A percentile compares a stretch with the other conserved stretches of the same genome.
Conservation (phyloP, 768 basidiomycete species). For the Termitomyces titanicus region DNA sequence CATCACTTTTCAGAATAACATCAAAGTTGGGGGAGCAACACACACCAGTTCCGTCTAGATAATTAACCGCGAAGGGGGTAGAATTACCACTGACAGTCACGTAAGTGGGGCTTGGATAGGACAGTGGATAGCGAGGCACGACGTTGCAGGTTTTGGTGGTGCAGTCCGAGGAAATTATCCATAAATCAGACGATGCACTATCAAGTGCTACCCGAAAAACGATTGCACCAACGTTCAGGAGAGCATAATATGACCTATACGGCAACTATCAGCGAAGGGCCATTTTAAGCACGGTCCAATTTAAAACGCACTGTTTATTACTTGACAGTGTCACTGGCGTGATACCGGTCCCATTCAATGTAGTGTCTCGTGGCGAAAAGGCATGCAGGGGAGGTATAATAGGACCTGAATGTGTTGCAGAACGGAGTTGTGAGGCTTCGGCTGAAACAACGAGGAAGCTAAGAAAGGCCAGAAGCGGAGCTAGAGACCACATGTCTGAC, state of each 20-base stretch:
- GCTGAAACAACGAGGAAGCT: slow-evolving; percentile 12
- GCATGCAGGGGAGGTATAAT: slow-evolving; percentile 27
- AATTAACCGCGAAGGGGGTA: slow-evolving; percentile 56
- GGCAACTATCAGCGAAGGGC: slow-evolving; percentile 5
- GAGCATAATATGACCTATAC: slow-evolving; percentile 62
- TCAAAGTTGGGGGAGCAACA: neutral
- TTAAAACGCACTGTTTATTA: slow-evolving; percentile 44
- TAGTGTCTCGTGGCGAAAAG: slow-evolving; percentile 13
- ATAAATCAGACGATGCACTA: slow-evolving; percentile 71
- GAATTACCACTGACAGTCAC: slow-evolving; percentile 54
- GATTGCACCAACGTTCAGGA: slow-evolving; percentile 58
- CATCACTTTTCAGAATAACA: neutral
- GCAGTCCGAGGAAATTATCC: slow-evolving; percentile 68
- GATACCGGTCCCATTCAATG: slow-evolving; percentile 36
- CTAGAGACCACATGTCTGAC: slow-evolving; percentile 14
- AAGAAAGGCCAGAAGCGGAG: slow-evolving; percentile 2
- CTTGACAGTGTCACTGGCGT: slow-evolving; percentile 40
- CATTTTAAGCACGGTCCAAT: neutral
- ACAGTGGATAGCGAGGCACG: slow-evolving; percentile 69
- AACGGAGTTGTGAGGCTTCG: slow-evolving; percentile 18
- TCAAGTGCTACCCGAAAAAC: slow-evolving; percentile 70
- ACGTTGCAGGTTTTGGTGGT: slow-evolving; percentile 46
- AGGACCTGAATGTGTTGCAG: slow-evolving; percentile 20
- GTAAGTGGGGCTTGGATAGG: slow-evolving; percentile 65
- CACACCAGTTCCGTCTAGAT: slow-evolving; percentile 69